Evolutionary conservation across 768 basidiomycete species (phyloP), one percentile per base, ranked within the genome.

Genomic region (Russula virescens): DNA sequence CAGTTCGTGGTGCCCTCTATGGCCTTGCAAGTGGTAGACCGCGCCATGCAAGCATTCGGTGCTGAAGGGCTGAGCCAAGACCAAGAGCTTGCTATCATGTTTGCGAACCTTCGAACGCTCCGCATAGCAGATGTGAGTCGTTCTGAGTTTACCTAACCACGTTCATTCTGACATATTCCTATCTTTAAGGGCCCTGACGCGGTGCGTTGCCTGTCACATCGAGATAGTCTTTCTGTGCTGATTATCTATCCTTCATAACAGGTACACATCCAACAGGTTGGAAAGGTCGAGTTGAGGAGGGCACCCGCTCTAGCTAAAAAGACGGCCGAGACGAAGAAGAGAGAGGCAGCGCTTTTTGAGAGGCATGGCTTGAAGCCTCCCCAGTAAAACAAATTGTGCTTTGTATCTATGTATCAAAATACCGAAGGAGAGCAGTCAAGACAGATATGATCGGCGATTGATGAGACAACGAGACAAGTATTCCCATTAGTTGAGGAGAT

Each of bases 61-160:
- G 97, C 94, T n/a, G 96, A 98, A 74, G 97, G 97, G 38, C 77
- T 99, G 49, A 90, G 83, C 25, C 93, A 97, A 75, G 96, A 98
- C 69, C 87, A 87, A 40, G 83, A 84, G 23, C 82, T 99, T 38
- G 94, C 96, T 0, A 70, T 74, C 54, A 80, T 81, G 62, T 98
- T 85, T 80, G 89, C 92, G 28, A 81, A 82, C 10, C 72, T 98
- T 66, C 82, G 97, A 58, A 97, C 95, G 0, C 81, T 99, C 25
- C 85, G 96, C 34, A 81, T 92, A 68, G 91, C 91, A 60, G 91
- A 93, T 73, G 91, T 91, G 71, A 60, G 86, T 77, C 25, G 45
- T 54, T 51, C 31, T 40, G 18, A 49, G 42, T 26, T 7, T 34
- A 46, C 18, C 23, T 5, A 18, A n/a, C 49, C 21, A 49, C 21